These are phyloP conservation scores for Letharia lupina DNA, from an alignment of 495 filamentous ascomycete genomes.

Conservation along the genomic window DNA sequence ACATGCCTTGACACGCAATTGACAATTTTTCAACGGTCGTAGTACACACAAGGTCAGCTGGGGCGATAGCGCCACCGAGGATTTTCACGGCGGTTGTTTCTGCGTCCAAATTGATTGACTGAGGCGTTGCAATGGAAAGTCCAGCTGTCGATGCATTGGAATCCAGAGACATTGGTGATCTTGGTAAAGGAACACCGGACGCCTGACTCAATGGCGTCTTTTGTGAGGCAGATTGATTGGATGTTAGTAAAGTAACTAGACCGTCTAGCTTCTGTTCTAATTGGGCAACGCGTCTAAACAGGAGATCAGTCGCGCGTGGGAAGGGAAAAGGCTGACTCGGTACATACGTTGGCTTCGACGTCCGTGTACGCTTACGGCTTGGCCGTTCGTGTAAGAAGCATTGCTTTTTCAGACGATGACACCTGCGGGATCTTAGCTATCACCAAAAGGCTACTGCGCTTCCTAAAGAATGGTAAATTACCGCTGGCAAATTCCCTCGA, in stretches of 20 bases:
- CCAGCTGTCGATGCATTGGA: background rate
- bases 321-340: background rate
- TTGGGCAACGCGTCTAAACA: background rate
- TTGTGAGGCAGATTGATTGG: background rate
- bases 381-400: background rate
- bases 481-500: background rate
- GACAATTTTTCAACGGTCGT: background rate
- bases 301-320: background rate
- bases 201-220: background rate
- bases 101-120: background rate
- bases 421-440: background rate
- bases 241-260: background rate
- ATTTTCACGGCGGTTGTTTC: background rate
- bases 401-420: background rate
- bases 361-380: background rate
- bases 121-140: background rate
- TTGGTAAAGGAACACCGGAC: background rate
- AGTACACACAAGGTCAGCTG: background rate
- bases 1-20: background rate
- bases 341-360: background rate
- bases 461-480: background rate
- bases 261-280: constrained; percentile 1
- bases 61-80: background rate
- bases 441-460: background rate
- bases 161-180: background rate